phyloP scores from a whole-genome alignment of 1,284 basidiomycete species.

The Ustilago esculenta region DNA sequence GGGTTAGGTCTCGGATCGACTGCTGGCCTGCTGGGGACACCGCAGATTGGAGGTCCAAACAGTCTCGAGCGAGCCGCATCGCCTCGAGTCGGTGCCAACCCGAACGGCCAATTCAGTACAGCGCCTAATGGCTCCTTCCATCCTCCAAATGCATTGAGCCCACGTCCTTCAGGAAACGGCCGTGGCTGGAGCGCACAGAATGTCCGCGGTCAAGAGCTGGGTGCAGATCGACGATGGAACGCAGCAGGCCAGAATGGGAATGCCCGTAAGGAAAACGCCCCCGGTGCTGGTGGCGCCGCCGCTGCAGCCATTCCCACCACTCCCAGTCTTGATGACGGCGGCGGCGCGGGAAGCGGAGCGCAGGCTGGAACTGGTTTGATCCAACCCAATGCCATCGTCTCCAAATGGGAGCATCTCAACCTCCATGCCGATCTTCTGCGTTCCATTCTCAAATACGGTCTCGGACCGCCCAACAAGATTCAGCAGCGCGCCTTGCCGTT shows the following conservation, averaged over 20 bases:
- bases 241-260: conserved; percentile 10
- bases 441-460: conserved; percentile 93
- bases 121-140: conserved; percentile 17
- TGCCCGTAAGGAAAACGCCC: conserved; percentile 12
- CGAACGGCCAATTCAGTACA: conserved; percentile 16
- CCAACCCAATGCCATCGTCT: conserved; percentile 81
- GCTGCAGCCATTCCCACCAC: conserved; percentile 14
- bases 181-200: conserved; percentile 31
- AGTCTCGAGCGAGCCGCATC: conserved; percentile 34
- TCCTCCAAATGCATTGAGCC: conserved; percentile 26
- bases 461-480: conserved; percentile 96
- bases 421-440: conserved; percentile 86
- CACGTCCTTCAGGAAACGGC: conserved; percentile 32
- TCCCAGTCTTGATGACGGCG: conserved; percentile 23
- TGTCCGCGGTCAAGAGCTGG: conserved; percentile 14
- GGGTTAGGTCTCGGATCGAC: conserved; percentile 37
- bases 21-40: conserved; percentile 27
- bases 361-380: conserved; percentile 72
- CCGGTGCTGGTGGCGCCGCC: background rate
- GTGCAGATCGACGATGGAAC: conserved; percentile 31
- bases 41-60: conserved; percentile 28
- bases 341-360: background rate
- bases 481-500: conserved; percentile 96
- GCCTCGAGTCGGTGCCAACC: conserved; percentile 28
- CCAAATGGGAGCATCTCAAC: conserved; percentile 94